Evolutionary conservation across 768 basidiomycete genomes (phyloP).

Genomic region (Amanita muscaria): DNA sequence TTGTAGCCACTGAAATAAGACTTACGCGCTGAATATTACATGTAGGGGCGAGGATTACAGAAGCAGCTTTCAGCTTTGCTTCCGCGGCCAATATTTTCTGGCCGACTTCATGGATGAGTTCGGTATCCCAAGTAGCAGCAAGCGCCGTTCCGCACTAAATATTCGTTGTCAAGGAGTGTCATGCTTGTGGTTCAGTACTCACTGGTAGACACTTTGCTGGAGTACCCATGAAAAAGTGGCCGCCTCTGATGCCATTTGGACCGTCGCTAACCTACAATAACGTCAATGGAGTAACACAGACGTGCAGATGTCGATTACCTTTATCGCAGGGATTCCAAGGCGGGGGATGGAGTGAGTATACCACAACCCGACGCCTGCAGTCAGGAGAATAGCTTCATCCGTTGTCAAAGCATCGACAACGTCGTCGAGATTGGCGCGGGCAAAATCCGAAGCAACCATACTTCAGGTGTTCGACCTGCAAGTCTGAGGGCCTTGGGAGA

Average conservation of each 20-base stretch:
- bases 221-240: constrained; percentile 74
- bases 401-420: constrained; percentile 59
- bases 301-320: constrained; percentile 28
- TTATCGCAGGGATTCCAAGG: constrained; percentile 63
- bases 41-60: constrained; percentile 68
- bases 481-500: not conserved
- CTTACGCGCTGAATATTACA: constrained; percentile 76
- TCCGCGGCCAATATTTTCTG: constrained; percentile 57
- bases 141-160: constrained; percentile 57
- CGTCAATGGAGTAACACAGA: not conserved
- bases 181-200: too few relatives aligned
- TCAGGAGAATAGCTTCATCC: constrained; percentile 67
- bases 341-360: constrained; percentile 58
- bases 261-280: constrained; percentile 65
- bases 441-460: constrained; percentile 68
- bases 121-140: constrained; percentile 65
- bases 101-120: constrained; percentile 55
- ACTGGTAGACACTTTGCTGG: constrained; percentile 74
- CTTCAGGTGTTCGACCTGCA: not conserved
- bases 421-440: constrained; percentile 49
- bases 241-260: constrained; percentile 67
- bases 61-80: constrained; percentile 61
- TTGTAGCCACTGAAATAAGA: not conserved
- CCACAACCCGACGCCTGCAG: constrained; percentile 73
- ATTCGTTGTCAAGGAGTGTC: too few relatives aligned